Base-by-base conservation (phyloP, 2,329 filamentous ascomycete genomes). In the Botrytis paeoniae region DNA sequence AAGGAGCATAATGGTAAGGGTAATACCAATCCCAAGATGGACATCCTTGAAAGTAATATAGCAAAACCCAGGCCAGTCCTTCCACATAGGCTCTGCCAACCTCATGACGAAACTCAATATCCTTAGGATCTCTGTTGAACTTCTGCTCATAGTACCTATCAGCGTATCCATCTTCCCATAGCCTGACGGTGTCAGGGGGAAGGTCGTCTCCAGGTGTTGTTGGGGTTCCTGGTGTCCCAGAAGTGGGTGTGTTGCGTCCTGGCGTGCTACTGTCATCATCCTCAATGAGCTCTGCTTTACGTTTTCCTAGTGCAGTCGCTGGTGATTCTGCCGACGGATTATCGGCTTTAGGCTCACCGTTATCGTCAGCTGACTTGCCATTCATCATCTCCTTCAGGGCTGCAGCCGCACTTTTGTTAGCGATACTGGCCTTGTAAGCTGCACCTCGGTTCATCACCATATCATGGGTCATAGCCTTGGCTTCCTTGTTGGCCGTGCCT, bases 21-120 rank as follows among this genome's bases (percentile, higher is more conserved):
- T 98, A 99, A 82, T 96, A 99, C 96, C 96, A 99, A 70, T 95
- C 97, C 96, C 97, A 99, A 0, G 94, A 98, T 35, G 96, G 94
- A 79, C 96, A 99, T 39, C 96, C 96, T 82, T 99, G 96, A 82
- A 98, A 97, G 82, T 99, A 99, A 83, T 99, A 99, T 51, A 95
- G 86, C 69, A 99, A 85, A 57, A 99, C 96, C 96, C 97, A 99
- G 35, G 92, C 92, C 16, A 99, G 87, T 51, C 96, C 96, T 84
- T 98, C 94, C 20, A 95, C 94, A 81, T 99, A 99, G n/a, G 93
- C 89, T 71, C 90, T 89, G 51, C 92, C 96, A 73, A 99, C 97
- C 80, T 94, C 89, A 82, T 95, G 92, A 71, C 95, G 92, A 82
- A 98, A 98, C 69, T 90, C 92, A 66, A 92, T 86, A 81, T 99